These are phyloP conservation scores for Rhipidocladum racemiflorum DNA, from an alignment of 176 grass and related monocot genomes.

Conservation along the genomic window DNA sequence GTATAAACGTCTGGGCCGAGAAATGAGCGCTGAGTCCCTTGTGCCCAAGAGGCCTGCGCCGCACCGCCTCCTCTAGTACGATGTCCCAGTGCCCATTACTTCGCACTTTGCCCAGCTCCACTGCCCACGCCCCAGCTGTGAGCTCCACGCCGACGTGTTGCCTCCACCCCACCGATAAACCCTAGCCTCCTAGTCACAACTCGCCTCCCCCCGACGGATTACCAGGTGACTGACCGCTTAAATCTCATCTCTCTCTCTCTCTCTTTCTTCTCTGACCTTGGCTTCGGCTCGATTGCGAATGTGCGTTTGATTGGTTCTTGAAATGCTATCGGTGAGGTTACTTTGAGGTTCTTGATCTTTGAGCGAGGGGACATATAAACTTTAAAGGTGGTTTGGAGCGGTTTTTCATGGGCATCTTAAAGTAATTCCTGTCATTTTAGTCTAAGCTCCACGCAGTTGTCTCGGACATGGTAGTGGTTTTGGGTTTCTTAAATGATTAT, in stretches of 20 bases:
- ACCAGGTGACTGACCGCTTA: conserved; percentile 12
- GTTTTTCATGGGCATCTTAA: neutral
- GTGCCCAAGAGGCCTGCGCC: too few species aligned
- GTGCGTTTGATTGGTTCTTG: neutral
- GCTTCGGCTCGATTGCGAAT: neutral
- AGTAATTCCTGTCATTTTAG: neutral
- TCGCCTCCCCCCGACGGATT: neutral
- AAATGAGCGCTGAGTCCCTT: too few species aligned
- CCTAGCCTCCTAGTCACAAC: conserved; percentile 10
- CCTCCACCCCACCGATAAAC: neutral
- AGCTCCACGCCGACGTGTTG: neutral
- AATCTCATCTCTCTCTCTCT: neutral
- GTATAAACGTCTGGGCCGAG: too few species aligned
- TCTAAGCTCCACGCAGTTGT: neutral
- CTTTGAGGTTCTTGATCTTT: neutral
- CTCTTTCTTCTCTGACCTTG: neutral
- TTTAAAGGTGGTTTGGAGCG: neutral
- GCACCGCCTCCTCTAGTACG: too few species aligned
- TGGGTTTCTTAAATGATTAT: neutral
- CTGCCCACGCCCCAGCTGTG: neutral
- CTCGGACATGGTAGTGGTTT: neutral
- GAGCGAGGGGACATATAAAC: neutral
- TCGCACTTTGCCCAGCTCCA: too few species aligned
- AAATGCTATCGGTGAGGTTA: neutral
- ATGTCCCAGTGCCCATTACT: too few species aligned